Evolutionary conservation across 257 asterid genomes (phyloP).

Genomic region (Plantago major): DNA sequence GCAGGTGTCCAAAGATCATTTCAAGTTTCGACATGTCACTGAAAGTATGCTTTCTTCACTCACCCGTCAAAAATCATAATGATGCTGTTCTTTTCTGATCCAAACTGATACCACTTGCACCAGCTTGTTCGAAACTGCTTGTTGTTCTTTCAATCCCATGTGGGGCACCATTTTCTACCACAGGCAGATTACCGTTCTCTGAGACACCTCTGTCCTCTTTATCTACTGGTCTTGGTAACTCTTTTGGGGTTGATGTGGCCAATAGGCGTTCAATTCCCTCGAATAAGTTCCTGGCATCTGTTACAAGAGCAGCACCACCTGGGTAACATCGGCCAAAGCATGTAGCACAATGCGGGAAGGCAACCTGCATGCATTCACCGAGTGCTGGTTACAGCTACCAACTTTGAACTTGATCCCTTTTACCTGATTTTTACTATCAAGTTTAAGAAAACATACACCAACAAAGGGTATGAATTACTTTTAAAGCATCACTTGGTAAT

Average conservation of each 20-base stretch:
- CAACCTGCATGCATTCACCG: conserved; percentile 44
- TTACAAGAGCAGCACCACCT: conserved; percentile 66
- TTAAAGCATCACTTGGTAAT: too few relatives aligned
- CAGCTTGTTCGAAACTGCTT: conserved; percentile 20
- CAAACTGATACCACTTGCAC: neutral
- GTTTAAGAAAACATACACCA: too few relatives aligned
- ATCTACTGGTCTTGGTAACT: conserved; percentile 50
- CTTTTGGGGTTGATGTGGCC: conserved; percentile 58
- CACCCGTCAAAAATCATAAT: neutral
- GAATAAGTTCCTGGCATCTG: conserved; percentile 65
- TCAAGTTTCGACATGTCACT: neutral
- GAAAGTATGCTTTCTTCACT: neutral
- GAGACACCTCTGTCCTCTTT: conserved; percentile 36
- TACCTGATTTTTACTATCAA: neutral
- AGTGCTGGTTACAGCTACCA: neutral
- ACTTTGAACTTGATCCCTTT: neutral
- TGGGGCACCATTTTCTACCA: conserved; percentile 46
- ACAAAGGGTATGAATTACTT: too few relatives aligned
- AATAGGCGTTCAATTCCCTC: conserved; percentile 62
- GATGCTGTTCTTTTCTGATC: conserved; percentile 36
- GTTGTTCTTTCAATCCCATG: conserved; percentile 36
- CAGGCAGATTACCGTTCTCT: conserved; percentile 58
- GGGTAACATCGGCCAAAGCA: conserved; percentile 92
- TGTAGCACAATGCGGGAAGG: conserved; percentile 72
- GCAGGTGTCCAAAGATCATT: conserved; percentile 1